Evolutionary conservation across 768 basidiomycete genomes (phyloP).

Genomic region (Galerina sulciceps): DNA sequence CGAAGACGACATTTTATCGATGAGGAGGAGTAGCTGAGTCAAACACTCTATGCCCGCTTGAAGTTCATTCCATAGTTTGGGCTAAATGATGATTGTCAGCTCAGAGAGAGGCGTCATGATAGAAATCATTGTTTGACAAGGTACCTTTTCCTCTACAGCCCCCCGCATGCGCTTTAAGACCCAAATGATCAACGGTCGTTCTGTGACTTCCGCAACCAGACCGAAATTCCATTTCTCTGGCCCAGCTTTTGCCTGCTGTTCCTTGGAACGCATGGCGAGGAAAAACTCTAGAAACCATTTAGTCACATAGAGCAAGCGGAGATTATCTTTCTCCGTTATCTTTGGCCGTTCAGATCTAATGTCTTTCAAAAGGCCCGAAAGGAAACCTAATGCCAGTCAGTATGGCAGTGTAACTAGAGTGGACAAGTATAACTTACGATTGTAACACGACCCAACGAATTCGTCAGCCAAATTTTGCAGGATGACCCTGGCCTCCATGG

Average conservation of each 20-base stretch:
- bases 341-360: constrained; percentile 91
- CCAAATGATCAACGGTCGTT: constrained; percentile 89
- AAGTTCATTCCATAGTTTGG: constrained; percentile 91
- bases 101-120: constrained; percentile 4
- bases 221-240: constrained; percentile 63
- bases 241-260: constrained; percentile 30
- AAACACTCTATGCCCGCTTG: constrained; percentile 95
- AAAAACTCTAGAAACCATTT: constrained; percentile 96
- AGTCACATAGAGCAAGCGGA: constrained; percentile 83
- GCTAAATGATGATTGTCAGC: constrained; percentile 50
- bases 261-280: constrained; percentile 53
- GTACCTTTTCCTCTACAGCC: constrained; percentile 90
- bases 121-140: constrained; percentile 19
- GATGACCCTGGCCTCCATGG: constrained; percentile 61
- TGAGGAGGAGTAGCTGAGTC: constrained; percentile 87
- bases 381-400: constrained; percentile 66
- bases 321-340: constrained; percentile 93
- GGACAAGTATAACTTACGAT: constrained; percentile 60
- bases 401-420: neutral
- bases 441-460: constrained; percentile 87
- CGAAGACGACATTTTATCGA: constrained; percentile 79
- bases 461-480: constrained; percentile 72
- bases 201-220: constrained; percentile 82
- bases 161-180: constrained; percentile 87
- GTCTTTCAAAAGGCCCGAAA: constrained; percentile 84